A percentile compares a stretch with the other conserved stretches of the same genome.
Conservation (phyloP, 495 filamentous ascomycete species). For the Aspergillus ostianus region DNA sequence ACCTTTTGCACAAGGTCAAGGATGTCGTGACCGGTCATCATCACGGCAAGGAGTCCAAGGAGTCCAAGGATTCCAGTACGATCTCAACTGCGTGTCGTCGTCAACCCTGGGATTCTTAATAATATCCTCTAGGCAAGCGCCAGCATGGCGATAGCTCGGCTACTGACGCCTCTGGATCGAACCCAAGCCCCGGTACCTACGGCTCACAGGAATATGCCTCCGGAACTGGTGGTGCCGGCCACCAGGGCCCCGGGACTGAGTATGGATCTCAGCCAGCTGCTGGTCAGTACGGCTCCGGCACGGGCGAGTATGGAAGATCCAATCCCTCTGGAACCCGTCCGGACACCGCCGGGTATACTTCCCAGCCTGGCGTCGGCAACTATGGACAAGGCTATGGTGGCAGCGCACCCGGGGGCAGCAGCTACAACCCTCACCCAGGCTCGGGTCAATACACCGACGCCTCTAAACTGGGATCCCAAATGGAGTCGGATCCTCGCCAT, state of each 20-base stretch:
- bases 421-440: slow-evolving; percentile 27
- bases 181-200: slow-evolving; percentile 1
- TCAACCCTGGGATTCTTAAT: slow-evolving; percentile 6
- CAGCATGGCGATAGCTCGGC: slow-evolving; percentile 42
- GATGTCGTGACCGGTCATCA: slow-evolving; percentile 54
- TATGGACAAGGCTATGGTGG: slow-evolving; percentile 3
- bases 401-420: slow-evolving; percentile 31
- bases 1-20: slow-evolving; percentile 72
- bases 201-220: not conserved
- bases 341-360: too few species aligned
- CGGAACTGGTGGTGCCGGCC: not conserved
- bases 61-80: slow-evolving; percentile 10
- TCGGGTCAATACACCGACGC: slow-evolving; percentile 2
- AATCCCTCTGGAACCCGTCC: too few species aligned
- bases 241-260: not conserved
- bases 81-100: not conserved
- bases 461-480: slow-evolving; percentile 13
- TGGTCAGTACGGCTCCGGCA: slow-evolving; percentile 12
- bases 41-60: slow-evolving; percentile 19
- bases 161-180: slow-evolving; percentile 18
- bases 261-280: slow-evolving; percentile 11
- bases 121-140: slow-evolving; percentile 6
- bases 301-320: slow-evolving; percentile 3
- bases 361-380: too few species aligned
- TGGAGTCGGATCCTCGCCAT: slow-evolving; percentile 10